Evolutionary conservation across 192 early-diverging fungal species (phyloP).

Genomic region (Coemansia sp.): DNA sequence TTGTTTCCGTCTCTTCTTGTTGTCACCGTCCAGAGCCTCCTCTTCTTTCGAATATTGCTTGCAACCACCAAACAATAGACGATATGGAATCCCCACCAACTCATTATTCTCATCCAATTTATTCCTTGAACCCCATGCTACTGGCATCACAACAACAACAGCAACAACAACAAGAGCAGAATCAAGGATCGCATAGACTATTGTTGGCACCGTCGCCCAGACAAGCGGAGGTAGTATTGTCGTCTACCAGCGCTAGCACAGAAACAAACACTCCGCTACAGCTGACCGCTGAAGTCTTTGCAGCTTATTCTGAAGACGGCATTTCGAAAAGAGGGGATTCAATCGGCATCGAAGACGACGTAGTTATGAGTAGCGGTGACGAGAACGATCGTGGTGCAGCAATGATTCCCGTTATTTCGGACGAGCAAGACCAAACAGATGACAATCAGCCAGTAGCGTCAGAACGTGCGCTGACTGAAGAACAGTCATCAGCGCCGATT

Average conservation of each 20-base stretch:
- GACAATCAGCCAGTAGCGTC: conserved; percentile 3
- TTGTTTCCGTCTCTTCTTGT: conserved; percentile 2
- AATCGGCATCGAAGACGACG: background rate
- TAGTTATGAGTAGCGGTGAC: conserved; percentile 3
- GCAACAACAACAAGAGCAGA: background rate
- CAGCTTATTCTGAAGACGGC: too few species aligned
- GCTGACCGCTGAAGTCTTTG: too few species aligned
- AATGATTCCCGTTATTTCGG: conserved; percentile 3
- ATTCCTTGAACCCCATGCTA: background rate
- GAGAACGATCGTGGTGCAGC: background rate
- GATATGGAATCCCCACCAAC: background rate
- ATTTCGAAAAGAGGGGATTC: too few species aligned
- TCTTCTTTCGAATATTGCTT: conserved; percentile 5
- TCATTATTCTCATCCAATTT: conserved; percentile 2
- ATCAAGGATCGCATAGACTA: background rate
- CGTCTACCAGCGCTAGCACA: background rate
- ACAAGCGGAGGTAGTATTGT: background rate
- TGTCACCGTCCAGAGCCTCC: background rate
- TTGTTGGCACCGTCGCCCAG: background rate
- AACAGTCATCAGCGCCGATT: conserved; percentile 28
- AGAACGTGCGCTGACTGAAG: conserved; percentile 15
- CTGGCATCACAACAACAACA: background rate
- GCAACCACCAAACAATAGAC: conserved; percentile 7
- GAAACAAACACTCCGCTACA: background rate
- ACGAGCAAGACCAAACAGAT: background rate